Base-by-base conservation (phyloP, 352 stramenopile species). In the Phytophthora fragariae region DNA sequence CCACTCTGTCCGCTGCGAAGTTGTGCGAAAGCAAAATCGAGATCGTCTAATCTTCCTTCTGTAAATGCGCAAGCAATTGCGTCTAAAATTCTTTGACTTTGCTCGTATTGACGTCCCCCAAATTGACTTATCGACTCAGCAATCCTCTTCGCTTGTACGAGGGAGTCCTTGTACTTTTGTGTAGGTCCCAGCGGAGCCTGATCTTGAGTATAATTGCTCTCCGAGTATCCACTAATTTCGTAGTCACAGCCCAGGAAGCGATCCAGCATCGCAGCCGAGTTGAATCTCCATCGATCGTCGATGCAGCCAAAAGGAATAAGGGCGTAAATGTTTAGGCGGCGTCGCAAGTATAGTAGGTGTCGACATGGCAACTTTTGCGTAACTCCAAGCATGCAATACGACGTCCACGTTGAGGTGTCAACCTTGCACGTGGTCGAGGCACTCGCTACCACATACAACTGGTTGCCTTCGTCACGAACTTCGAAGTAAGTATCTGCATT, bases 291-390 rank as follows among this genome's bases (percentile, higher is more conserved):
- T 5, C 50, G 21, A 33, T 46, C n/a, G 3, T 17, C 1, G 0
- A 68, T 8, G 10, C 14, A 57, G 2, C 15, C 35, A n/a, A 68
- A 60, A 4, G 52, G 52, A 37, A 62, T 62, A 1, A 62, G 33
- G 1, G 19, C 33, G 1, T 15, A 14, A 15, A 5, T 35, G 1
- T 54, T n/a, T 24, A n/a, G 50, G 2, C 33, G 8, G 10, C 37
- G 61, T 15, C 62, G 27, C 15, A 68, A 46, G 15, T 68, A 68
- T 33, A 68, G 41, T 5, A 50, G 2, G 12, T 68, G 62, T 3
- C 37, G 33, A 9, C 62, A 68, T 2, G 37, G 52, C 10, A 68
- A 17, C 21, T 55, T 56, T 15, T 33, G 50, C 2, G 62, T 68
- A 1, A n/a, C 10, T 1, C 21, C 62, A 2, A 68, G 4, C 62